A percentile compares a stretch with the other conserved stretches of the same genome.
phyloP scores from a whole-genome alignment of 2,329 filamentous ascomycete species.

The Lomentospora prolificans region DNA sequence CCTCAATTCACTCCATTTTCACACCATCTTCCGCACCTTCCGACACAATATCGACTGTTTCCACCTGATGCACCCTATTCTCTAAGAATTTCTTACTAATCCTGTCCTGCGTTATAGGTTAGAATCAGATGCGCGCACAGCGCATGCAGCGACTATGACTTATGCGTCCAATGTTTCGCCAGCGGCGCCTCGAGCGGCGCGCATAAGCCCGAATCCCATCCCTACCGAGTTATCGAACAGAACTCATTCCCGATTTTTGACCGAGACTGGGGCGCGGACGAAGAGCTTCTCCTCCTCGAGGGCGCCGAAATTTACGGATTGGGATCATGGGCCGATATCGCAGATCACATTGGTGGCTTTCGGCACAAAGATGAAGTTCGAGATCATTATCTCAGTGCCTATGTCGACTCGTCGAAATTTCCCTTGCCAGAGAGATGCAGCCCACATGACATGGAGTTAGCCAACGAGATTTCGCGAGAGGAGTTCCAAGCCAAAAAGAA shows the following conservation, averaged over 20 bases:
- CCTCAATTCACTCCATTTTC: conserved; percentile 1
- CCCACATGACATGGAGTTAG: conserved; percentile 67
- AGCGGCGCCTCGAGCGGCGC: conserved; percentile 70
- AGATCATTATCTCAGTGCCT: conserved; percentile 85
- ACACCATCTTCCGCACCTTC: neutral
- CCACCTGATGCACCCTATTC: neutral
- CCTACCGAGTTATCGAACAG: conserved; percentile 91
- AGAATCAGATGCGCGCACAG: conserved; percentile 84
- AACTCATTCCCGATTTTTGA: conserved; percentile 97
- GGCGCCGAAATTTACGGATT: conserved; percentile 93
- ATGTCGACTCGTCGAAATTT: conserved; percentile 73
- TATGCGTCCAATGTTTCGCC: conserved; percentile 91
- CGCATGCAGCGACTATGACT: conserved; percentile 85
- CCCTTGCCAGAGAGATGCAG: conserved; percentile 81
- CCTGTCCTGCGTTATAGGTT: conserved; percentile 45
- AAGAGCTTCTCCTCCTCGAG: conserved; percentile 86
- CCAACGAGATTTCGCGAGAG: conserved; percentile 74
- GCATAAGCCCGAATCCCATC: conserved; percentile 78
- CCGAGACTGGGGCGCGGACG: conserved; percentile 91
- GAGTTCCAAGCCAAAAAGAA: conserved; percentile 93
- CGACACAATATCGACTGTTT: neutral
- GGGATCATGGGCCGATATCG: conserved; percentile 95
- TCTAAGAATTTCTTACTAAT: conserved; percentile 11
- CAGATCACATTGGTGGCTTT: conserved; percentile 94
- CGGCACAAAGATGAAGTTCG: conserved; percentile 90